Evolutionary conservation across 2,329 filamentous ascomycete genomes (phyloP), one percentile per base, ranked within the genome.

Genomic region (Arthrinium puccinioides): DNA sequence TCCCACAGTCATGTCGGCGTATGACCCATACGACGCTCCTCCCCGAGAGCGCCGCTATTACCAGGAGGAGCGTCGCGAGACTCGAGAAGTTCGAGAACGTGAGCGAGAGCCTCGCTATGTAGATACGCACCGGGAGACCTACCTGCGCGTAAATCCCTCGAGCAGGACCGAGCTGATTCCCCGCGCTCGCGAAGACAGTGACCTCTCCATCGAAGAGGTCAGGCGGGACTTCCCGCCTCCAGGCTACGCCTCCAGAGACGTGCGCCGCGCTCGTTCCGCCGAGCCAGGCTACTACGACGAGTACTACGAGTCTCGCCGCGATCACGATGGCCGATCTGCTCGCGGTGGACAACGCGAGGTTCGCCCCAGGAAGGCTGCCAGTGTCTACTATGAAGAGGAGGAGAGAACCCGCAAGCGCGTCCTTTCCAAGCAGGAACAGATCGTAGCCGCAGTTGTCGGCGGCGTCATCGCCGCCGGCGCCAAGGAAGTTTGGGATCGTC

Each of bases 151-250:
- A 21, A 59, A 67, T 35, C 57, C 62, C 30, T 62, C 64, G 21
- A 70, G 66, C 36, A 50, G 54, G 23, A 50, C 32, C 41, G 75
- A 79, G 28, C 63, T 82, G 7, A 62, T 81, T 10, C 73, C 74
- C 24, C 67, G 74, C 19, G 56, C 66, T 34, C 80, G 83, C 46
- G 82, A 89, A 56, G 82, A 87, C 52, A 88, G 82, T 59, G 80
- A 82, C 31, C 65, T 82, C 19, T 81, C 81, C 3, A 63, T 94
- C 54, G 89, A 95, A 63, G 86, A 94, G 62, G 79, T 94, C 42
- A 78, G 79, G 46, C 80, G 87, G 48, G 85, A 94, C 49, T 94
- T 94, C 52, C 86, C 86, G 21, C 85, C 87, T 6, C 82, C 81
- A 6, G 79, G 72, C 25, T 66, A 69, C 43, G 58, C 52, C n/a